Evolutionary conservation across 2,329 filamentous ascomycete species (phyloP), one percentile per base, ranked within the genome.

Genomic region (Aspergillus udagawae): DNA sequence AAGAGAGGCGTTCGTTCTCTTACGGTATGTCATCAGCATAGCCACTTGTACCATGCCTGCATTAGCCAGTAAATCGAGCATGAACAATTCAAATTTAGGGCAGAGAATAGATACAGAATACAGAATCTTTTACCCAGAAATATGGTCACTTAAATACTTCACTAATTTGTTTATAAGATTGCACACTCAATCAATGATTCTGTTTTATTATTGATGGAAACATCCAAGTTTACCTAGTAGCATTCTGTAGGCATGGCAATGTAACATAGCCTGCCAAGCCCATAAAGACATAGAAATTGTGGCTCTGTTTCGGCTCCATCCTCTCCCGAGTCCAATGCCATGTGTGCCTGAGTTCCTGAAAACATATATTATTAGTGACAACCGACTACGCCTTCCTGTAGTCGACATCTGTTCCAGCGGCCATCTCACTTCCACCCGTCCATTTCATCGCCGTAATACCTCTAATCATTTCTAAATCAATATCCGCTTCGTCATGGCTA

Each of bases 401-500:
- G 21, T 27, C 12, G 5, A 47, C 21, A 23, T 47, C 23, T 47
- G 23, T 10, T 27, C 44, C 21, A 12, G 23, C 44, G 21, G 25
- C 21, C 10, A 27, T 21, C 12, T 27, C 21, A 12, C 10, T 47
- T 47, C 14, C 44, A 14, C 45, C 25, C 3, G 14, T 48, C 49
- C 29, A 27, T 52, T 49, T 60, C 51, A 55, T 53, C 49, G 48
- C 42, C 23, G 14, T 47, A 23, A 48, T 27, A 49, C 28, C 25
- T 47, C 29, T 49, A 49, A 44, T 56, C 21, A 23, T 14, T 17
- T 17, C 4, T 27, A 14, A 6, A 21, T 45, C 21, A 45, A 14
- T 4, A 47, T 23, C 23, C 4, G 20, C 44, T 27, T 23, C 44
- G 49, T 55, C 60, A 76, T 76, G 73, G 68, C 73, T 55, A 63